Evolutionary conservation across 345 rosid species (phyloP).

Genomic region (Adansonia digitata): DNA sequence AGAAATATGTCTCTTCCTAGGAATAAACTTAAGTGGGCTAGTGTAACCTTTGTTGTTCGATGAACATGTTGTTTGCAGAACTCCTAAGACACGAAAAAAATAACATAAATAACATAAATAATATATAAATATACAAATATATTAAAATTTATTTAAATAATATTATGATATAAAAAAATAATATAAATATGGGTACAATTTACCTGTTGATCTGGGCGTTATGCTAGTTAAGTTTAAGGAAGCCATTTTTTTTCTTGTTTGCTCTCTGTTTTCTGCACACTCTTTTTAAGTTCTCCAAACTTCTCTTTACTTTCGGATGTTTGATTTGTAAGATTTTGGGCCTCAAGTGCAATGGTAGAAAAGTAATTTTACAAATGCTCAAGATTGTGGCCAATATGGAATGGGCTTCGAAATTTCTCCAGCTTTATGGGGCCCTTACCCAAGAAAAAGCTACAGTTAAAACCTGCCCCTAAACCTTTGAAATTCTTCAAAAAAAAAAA

Average conservation of each 20-base stretch:
- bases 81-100: too few species aligned
- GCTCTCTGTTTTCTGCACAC: background rate
- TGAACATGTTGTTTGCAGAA: too few species aligned
- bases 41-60: conserved; percentile 10
- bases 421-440: background rate
- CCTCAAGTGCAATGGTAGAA: background rate
- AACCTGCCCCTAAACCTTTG: conserved; percentile 1
- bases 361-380: background rate
- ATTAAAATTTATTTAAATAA: too few species aligned
- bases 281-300: background rate
- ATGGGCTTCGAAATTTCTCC: background rate
- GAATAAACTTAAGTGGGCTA: conserved; percentile 4
- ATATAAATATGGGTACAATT: too few species aligned
- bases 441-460: background rate
- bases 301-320: background rate
- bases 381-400: background rate
- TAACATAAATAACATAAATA: too few species aligned
- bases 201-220: too few species aligned
- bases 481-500: background rate
- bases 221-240: conserved; percentile 25
- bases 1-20: conserved; percentile 15
- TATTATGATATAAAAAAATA: too few species aligned
- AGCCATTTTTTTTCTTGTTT: conserved; percentile 27
- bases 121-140: too few species aligned
- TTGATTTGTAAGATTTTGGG: background rate